Evolutionary conservation across 192 early-diverging fungal genomes (phyloP).

Genomic region (Linnemannia exigua): DNA sequence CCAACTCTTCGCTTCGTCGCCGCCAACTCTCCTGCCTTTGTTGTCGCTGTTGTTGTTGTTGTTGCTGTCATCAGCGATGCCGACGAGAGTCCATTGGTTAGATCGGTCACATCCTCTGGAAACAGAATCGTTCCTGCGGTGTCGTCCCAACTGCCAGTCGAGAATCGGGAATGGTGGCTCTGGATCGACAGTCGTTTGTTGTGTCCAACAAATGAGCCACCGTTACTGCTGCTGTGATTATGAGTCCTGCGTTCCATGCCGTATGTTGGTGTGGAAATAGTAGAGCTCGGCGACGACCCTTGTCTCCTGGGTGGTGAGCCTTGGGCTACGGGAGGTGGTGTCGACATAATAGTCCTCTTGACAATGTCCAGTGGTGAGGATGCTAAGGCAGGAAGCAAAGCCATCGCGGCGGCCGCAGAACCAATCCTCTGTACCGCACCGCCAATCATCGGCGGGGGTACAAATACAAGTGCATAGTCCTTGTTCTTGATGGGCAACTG

Average conservation of each 20-base stretch:
- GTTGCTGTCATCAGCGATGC: too few species aligned
- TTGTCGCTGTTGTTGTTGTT: not conserved
- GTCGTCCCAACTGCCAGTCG: constrained; percentile 43
- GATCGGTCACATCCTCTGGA: constrained; percentile 19
- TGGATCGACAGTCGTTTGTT: constrained; percentile 32
- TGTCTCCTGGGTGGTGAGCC: not conserved
- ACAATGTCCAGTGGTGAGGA: constrained; percentile 31
- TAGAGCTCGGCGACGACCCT: not conserved
- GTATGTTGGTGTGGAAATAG: not conserved
- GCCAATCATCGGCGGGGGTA: not conserved
- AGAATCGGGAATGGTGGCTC: constrained; percentile 32
- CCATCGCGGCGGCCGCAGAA: not conserved
- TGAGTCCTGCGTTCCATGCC: not conserved
- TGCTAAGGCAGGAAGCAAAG: constrained; percentile 16
- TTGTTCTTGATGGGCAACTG: constrained; percentile 45
- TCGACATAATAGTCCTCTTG: constrained; percentile 35
- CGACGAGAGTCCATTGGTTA: constrained; percentile 14
- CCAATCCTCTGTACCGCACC: not conserved
- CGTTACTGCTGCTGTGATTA: not conserved
- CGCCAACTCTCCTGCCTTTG: not conserved
- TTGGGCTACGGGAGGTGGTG: not conserved
- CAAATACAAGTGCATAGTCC: constrained; percentile 43
- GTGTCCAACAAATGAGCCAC: too few species aligned
- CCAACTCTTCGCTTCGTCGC: constrained; percentile 10
- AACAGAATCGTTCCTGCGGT: constrained; percentile 17